A percentile compares a stretch with the other conserved stretches of the same genome.
These are phyloP conservation scores for Tylopilus cervinicoccineus DNA, from an alignment of 768 basidiomycete species.

Conservation along the genomic window DNA sequence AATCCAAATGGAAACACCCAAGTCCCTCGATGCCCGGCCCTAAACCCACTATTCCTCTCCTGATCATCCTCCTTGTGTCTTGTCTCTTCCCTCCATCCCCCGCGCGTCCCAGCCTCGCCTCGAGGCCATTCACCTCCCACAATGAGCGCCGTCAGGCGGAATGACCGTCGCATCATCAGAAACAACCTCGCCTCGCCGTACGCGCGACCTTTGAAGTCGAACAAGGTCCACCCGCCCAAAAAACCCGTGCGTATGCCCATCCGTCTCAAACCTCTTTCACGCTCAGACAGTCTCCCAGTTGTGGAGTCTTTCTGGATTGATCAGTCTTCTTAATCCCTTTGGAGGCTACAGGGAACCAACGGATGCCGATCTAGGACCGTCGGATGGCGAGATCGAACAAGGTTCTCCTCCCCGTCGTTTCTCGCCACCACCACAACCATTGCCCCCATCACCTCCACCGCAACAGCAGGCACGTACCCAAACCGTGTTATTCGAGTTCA, in stretches of 20 bases:
- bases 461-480: constrained; percentile 26
- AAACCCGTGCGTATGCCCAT: constrained; percentile 42
- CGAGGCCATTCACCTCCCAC: constrained; percentile 5
- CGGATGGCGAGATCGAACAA: constrained; percentile 27
- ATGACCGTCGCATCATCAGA: constrained; percentile 37
- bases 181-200: constrained; percentile 53
- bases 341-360: constrained; percentile 22
- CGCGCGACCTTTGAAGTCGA: constrained; percentile 35
- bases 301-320: constrained; percentile 51
- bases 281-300: constrained; percentile 26
- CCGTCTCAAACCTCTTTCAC: not conserved
- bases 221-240: constrained; percentile 29
- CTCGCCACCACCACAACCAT: constrained; percentile 21
- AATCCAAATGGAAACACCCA: too few relatives aligned
- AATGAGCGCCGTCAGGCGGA: constrained; percentile 59
- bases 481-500: constrained; percentile 13
- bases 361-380: constrained; percentile 19
- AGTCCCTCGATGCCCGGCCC: constrained; percentile 27
- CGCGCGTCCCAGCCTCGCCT: not conserved
- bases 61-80: constrained; percentile 23
- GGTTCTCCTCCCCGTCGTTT: constrained; percentile 24
- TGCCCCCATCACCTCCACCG: constrained; percentile 20
- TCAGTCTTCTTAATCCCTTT: constrained; percentile 51
- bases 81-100: constrained; percentile 13
- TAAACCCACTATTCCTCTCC: constrained; percentile 24